These are phyloP conservation scores for Lactarius sanguifluus DNA, from an alignment of 768 basidiomycete genomes.

Conservation along the genomic window DNA sequence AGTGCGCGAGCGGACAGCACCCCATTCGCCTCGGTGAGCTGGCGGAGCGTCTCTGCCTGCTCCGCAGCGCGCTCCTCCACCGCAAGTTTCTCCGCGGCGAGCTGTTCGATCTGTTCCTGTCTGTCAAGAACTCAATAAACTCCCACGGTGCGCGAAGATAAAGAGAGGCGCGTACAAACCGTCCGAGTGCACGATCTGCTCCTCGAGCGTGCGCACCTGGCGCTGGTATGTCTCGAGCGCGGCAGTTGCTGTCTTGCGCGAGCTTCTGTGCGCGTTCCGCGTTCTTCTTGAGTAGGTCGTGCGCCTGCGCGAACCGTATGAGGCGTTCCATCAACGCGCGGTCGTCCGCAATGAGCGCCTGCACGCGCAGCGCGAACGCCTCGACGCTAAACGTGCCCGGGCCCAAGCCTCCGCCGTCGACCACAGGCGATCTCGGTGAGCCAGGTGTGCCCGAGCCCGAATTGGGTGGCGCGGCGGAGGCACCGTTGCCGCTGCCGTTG, in stretches of 20 bases:
- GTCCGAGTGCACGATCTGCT: slow-evolving; percentile 57
- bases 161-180: slow-evolving; percentile 46
- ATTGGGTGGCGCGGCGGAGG: not conserved
- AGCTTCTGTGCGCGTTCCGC: slow-evolving; percentile 90
- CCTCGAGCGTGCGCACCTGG: slow-evolving; percentile 79
- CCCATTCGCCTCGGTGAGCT: slow-evolving; percentile 79
- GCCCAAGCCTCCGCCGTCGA: slow-evolving; percentile 15
- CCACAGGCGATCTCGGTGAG: slow-evolving; percentile 21
- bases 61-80: slow-evolving; percentile 67
- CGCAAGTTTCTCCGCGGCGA: slow-evolving; percentile 61
- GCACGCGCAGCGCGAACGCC: slow-evolving; percentile 73
- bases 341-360: slow-evolving; percentile 81
- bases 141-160: not conserved
- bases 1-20: slow-evolving; percentile 70
- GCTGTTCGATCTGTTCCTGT: slow-evolving; percentile 67
- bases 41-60: slow-evolving; percentile 69
- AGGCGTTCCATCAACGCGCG: slow-evolving; percentile 80
- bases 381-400: slow-evolving; percentile 65
- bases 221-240: slow-evolving; percentile 92
- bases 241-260: slow-evolving; percentile 72
- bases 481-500: not conserved
- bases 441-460: slow-evolving; percentile 28
- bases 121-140: slow-evolving; percentile 38
- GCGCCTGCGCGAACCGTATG: slow-evolving; percentile 82
- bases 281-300: slow-evolving; percentile 89